Base-by-base conservation (phyloP, 1,284 basidiomycete genomes). In the Vanrija pseudolonga region DNA sequence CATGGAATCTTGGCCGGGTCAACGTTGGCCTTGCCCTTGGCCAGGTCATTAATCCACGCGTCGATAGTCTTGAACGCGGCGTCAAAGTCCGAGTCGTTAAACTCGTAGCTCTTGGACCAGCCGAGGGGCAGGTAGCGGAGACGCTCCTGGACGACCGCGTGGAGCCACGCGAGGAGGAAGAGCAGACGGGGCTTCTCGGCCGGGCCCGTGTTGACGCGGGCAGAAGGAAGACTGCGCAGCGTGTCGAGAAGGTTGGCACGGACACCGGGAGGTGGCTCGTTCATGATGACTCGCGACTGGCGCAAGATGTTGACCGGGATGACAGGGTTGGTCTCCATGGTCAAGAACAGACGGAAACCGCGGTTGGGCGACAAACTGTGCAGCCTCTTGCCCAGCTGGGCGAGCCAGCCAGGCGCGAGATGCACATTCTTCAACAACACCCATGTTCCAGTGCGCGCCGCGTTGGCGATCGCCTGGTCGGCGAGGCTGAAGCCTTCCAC, bases 101-200 rank as follows among this genome's bases (percentile, higher is more conserved):
- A 97, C 74, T 97, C 94, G 76, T 97, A 97, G 0, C 83, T 82
- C 78, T 96, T 92, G 70, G 88, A 92, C 91, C 93, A 98, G 0
- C 94, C 93, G 22, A 98, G 80, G 6, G 94, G 94, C 9, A 88
- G 88, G 71, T 96, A 97, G 41, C 94, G 89, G 22, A 97, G 80
- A 62, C 94, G 90, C 75, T 97, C 94, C 77, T 96, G 93, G 0
- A 97, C 86, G 22, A 97, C 84, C 17, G 94, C 92, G 69, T 98
- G 94, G 85, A 97, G 94, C 93, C 93, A 98, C 3, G 93, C 90
- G n/a, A 97, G 83, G 38, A 96, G 79, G 85, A 94, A 94, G 76
- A 94, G 94, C 23, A 96, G 73, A 6, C 93, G 85, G 17, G 86
- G 81, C 73, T 95, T 95, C 77, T 98, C 94, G 7, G 85, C 86